Evolutionary conservation across 768 basidiomycete genomes (phyloP).

Genomic region (Pleurotus tuoliensis): DNA sequence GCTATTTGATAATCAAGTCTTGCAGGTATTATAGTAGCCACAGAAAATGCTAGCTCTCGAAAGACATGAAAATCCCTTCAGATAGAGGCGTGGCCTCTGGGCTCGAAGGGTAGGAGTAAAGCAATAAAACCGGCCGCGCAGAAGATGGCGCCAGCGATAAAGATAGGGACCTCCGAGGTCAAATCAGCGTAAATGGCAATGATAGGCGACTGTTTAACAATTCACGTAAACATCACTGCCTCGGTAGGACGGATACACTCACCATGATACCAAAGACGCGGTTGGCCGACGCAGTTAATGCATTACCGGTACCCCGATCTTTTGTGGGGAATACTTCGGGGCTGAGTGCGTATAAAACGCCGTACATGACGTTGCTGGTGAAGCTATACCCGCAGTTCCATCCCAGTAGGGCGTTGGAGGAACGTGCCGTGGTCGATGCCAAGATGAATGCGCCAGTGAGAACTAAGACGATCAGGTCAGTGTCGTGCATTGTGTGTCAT

Average conservation of each 20-base stretch:
- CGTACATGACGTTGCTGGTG: conserved; percentile 50
- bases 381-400: conserved; percentile 61
- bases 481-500: background rate
- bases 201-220: conserved; percentile 35
- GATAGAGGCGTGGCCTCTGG: conserved; percentile 50
- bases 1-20: no score
- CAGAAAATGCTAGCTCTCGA: no score
- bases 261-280: conserved; percentile 60
- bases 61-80: conserved; percentile 15
- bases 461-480: conserved; percentile 19
- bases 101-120: conserved; percentile 52
- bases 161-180: conserved; percentile 49
- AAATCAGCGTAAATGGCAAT: conserved; percentile 47
- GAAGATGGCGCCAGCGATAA: conserved; percentile 50
- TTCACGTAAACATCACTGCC: background rate
- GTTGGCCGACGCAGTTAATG: conserved; percentile 48
- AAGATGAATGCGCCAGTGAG: conserved; percentile 58
- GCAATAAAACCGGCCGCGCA: conserved; percentile 44
- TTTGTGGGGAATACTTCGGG: conserved; percentile 54
- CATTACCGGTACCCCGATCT: conserved; percentile 54
- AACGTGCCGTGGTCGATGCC: conserved; percentile 50
- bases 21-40: no score
- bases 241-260: conserved; percentile 14
- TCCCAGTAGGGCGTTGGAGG: conserved; percentile 46
- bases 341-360: conserved; percentile 37